Evolutionary conservation across 2,329 filamentous ascomycete species (phyloP).

Genomic region (Colletotrichum sp.): DNA sequence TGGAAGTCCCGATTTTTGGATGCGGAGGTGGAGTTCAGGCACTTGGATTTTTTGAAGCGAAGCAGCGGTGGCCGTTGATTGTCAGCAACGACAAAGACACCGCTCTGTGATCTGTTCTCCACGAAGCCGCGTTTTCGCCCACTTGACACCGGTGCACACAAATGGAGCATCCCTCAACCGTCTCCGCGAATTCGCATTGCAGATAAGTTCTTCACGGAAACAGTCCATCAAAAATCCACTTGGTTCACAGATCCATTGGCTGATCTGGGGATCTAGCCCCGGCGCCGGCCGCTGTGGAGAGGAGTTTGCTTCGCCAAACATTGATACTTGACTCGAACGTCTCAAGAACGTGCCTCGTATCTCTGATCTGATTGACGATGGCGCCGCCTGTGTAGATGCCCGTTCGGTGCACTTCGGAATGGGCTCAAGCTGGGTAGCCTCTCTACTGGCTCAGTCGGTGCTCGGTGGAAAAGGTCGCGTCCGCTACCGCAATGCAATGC

Average conservation of each 20-base stretch:
- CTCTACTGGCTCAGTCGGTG: neutral
- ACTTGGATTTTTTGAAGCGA: neutral
- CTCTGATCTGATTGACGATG: neutral
- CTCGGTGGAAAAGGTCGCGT: neutral
- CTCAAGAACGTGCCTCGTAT: neutral
- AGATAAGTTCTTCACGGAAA: neutral
- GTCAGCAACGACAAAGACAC: neutral
- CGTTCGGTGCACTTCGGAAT: neutral
- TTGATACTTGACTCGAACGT: neutral
- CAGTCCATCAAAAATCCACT: neutral
- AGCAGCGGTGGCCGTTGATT: neutral
- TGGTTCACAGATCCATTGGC: neutral
- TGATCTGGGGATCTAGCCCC: neutral
- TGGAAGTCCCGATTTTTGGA: neutral
- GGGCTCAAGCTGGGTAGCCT: neutral
- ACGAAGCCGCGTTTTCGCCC: neutral
- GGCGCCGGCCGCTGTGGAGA: neutral
- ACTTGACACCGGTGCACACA: neutral
- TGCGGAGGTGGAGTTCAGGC: slow-evolving; percentile 4
- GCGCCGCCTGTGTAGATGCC: neutral
- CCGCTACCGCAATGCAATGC: neutral
- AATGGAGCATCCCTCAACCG: neutral
- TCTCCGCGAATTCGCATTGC: neutral
- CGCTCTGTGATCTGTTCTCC: neutral
- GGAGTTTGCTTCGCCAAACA: neutral